These are phyloP conservation scores for Chamaecyparis obtusa DNA, from an alignment of 75 land plant genomes.

Conservation along the genomic window DNA sequence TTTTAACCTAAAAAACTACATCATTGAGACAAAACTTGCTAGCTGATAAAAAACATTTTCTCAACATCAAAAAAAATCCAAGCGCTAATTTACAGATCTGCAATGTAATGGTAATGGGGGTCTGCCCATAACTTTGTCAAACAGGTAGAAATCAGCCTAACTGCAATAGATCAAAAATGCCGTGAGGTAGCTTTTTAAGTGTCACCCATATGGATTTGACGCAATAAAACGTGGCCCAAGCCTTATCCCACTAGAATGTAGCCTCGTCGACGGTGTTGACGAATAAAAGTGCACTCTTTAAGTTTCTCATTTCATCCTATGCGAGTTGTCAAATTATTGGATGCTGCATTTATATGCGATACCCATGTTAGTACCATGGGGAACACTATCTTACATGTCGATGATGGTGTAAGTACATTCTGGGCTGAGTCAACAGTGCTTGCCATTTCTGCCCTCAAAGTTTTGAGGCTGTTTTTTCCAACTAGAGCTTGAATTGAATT, in stretches of 20 bases:
- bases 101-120: not conserved
- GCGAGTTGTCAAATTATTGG: constrained; percentile 19
- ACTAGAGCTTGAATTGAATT: constrained; percentile 12
- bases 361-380: constrained; percentile 18
- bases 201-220: not conserved
- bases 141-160: not conserved
- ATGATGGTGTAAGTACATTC: constrained; percentile 22
- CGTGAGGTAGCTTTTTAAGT: not conserved
- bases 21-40: not conserved
- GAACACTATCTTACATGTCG: constrained; percentile 24
- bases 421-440: constrained; percentile 12
- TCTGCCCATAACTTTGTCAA: not conserved
- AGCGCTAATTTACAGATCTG: not conserved
- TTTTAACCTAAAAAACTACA: not conserved
- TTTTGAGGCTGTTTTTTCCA: constrained; percentile 16
- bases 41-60: not conserved
- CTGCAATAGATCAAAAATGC: not conserved
- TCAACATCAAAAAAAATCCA: not conserved
- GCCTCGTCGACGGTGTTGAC: not conserved
- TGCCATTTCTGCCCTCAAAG: constrained; percentile 16
- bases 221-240: not conserved
- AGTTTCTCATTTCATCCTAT: constrained; percentile 1
- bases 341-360: constrained; percentile 12
- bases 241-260: not conserved
- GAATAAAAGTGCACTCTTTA: not conserved